These are phyloP conservation scores for Jaapia argillacea DNA, from an alignment of 768 basidiomycete genomes.

Conservation along the genomic window DNA sequence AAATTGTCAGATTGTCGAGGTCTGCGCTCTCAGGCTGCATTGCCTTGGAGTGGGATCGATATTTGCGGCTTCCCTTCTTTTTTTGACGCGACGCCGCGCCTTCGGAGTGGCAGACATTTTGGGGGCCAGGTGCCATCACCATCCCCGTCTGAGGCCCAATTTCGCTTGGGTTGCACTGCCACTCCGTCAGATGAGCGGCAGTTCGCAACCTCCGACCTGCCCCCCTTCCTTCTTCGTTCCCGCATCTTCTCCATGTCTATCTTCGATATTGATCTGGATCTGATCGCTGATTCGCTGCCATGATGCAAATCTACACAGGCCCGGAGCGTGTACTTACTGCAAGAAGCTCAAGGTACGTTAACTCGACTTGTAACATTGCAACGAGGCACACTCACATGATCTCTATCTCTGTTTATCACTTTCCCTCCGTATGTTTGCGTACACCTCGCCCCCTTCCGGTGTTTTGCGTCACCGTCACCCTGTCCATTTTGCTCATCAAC, in stretches of 20 bases:
- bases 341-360: conserved; percentile 77
- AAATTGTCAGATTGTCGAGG: too few relatives aligned
- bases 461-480: conserved; percentile 2
- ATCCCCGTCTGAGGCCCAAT: not conserved
- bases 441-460: conserved; percentile 4
- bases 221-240: not conserved
- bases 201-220: not conserved
- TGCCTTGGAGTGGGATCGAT: too few relatives aligned
- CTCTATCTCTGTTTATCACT: not conserved
- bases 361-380: not conserved
- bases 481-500: conserved; percentile 5
- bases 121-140: not conserved
- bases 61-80: not conserved
- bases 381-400: not conserved
- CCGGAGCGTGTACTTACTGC: conserved; percentile 80
- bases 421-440: not conserved
- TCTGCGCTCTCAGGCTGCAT: too few relatives aligned
- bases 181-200: not conserved
- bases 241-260: not conserved
- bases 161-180: not conserved
- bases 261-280: conserved; percentile 1
- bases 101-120: not conserved
- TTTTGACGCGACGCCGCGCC: not conserved
- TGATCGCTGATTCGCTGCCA: conserved; percentile 1
- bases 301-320: conserved; percentile 27